Base-by-base conservation (phyloP, 228 moss, liverwort and hornwort species). In the Sphagnum magellanicum region DNA sequence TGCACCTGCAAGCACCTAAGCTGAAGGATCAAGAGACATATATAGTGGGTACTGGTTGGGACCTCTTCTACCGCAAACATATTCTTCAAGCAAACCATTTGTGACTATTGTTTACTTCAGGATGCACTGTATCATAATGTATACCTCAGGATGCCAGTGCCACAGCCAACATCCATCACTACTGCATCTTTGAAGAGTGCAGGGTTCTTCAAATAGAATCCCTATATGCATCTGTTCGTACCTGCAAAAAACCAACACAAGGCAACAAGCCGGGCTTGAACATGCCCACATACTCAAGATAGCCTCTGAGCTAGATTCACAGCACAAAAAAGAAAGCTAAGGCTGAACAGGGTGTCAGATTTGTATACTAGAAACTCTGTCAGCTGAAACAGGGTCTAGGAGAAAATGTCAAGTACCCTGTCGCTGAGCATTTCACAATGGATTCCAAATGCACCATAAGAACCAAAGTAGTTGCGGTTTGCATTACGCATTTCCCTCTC, bases 401-500 rank as follows among this genome's bases (percentile, higher is more conserved):
- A 32, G 32, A 32, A 10, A 58, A 9, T 0, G 2, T 58, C 58
- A 52, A 64, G 68, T 77, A 89, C 92, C 88, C 81, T 88, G 70
- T 91, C 92, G 71, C 85, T 82, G 48, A 92, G 89, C 92, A 96
- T 96, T 66, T 92, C 91, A 57, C 91, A 84, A 68, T 92, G 87
- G 59, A 92, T 92, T 61, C 90, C 87, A 50, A 95, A 89, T 55
- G 79, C 86, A 70, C 95, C 89, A 72, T 91, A 92, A 59, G 92
- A 92, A 67, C 92, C 87, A 76, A 96, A 96, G 77, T 90, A 92
- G 50, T 82, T 85, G 67, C 83, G 87, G 72, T 91, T 87, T 73
- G 87, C 88, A 71, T 83, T 90, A 71, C 79, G 81, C 68, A 83
- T 75, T 74, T 92, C 92, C 70, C 79, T 84, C 49, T 87, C 90